A percentile compares a stretch with the other conserved stretches of the same genome.
These are phyloP conservation scores for Candida xyloterini DNA, from an alignment of 805 yeast genomes.

Conservation along the genomic window DNA sequence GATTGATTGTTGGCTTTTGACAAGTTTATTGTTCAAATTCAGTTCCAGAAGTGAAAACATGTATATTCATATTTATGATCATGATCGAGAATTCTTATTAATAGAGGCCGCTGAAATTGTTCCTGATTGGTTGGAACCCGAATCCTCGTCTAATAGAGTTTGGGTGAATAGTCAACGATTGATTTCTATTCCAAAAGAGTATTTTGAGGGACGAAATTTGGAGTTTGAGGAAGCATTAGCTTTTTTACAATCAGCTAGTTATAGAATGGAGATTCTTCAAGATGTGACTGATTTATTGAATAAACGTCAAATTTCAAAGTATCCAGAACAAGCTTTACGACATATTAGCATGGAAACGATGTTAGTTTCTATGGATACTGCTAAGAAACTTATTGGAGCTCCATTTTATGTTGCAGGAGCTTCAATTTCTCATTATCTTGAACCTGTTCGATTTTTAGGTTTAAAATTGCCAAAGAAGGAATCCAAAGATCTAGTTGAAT, in stretches of 20 bases:
- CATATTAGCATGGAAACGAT: conserved; percentile 21
- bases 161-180: conserved; percentile 48
- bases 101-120: conserved; percentile 46
- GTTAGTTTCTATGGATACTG: conserved; percentile 17
- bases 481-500: conserved; percentile 1
- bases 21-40: conserved; percentile 39
- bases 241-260: conserved; percentile 38
- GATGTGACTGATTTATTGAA: conserved; percentile 24
- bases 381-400: conserved; percentile 10
- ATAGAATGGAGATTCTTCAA: conserved; percentile 26
- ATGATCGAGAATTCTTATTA: conserved; percentile 55
- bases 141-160: conserved; percentile 45
- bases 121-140: conserved; percentile 47
- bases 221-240: conserved; percentile 38
- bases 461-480: neutral
- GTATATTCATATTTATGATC: conserved; percentile 46
- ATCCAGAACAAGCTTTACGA: conserved; percentile 32
- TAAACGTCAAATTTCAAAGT: conserved; percentile 18
- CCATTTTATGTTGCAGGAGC: conserved; percentile 16
- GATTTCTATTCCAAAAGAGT: conserved; percentile 39
- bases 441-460: conserved; percentile 1
- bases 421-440: conserved; percentile 10
- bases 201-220: conserved; percentile 34
- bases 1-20: conserved; percentile 45
- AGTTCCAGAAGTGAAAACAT: conserved; percentile 31